Evolutionary conservation across 2,329 filamentous ascomycete species (phyloP), one percentile per base, ranked within the genome.

Genomic region (Lecanicillium sp.): DNA sequence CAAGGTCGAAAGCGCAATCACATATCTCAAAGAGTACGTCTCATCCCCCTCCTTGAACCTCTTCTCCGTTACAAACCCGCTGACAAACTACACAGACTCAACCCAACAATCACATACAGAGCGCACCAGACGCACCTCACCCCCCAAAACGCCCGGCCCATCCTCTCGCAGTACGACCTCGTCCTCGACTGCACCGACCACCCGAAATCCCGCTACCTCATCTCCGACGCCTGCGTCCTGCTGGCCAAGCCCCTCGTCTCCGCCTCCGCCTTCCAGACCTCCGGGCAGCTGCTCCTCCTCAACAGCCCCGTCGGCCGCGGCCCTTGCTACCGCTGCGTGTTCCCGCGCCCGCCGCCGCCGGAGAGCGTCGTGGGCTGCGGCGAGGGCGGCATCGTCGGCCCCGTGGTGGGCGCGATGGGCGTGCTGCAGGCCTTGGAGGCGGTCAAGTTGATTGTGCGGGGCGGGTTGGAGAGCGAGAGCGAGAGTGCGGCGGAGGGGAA

Each of bases 141-240:
- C 0, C 76, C 88, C 0, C 68, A 79, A 50, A 87, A 85, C 44
- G 86, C 89, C 1, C 67, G 80, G 6, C 64, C 72, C 0, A 81
- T 89, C 33, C 79, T 95, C 48, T 67, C 72, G 0, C 58, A 71
- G 4, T 97, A 95, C 61, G 88, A 95, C 58, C 57, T 96, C 1
- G 81, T 97, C 2, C 80, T 98, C 11, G 93, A 98, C 65, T 98
- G 93, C 64, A 97, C 91, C 9, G 93, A 98, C 66, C 90, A 91
- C 55, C 91, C 93, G 0, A 85, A 87, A 1, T 87, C 89, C 0
- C 86, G 93, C 36, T 97, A 98, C 63, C 78, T 97, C 38, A 87
- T 97, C 54, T 95, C 89, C 0, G 93, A 98, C 62, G 79, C 86
- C 14, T 94, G 89, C 56, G 86, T 96, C 9, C 72, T 95, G 4